Evolutionary conservation across 2,329 filamentous ascomycete species (phyloP).

Genomic region (Sporothrix dimorphospora): DNA sequence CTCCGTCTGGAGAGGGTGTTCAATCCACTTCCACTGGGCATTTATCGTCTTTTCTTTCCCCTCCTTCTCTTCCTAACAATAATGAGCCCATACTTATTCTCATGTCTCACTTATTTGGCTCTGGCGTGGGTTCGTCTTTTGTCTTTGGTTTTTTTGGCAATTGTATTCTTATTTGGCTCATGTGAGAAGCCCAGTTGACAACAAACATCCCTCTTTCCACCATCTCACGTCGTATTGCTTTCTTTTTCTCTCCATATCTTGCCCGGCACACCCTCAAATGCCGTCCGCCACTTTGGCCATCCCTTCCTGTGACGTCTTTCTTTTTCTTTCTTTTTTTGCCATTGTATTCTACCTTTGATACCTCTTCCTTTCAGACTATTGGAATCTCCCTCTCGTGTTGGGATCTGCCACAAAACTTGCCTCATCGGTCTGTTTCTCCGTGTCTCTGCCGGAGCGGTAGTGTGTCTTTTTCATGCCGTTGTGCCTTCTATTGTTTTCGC

Average conservation of each 20-base stretch:
- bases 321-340: background rate
- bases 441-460: slow-evolving; percentile 21
- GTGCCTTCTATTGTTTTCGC: background rate
- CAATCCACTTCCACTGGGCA: background rate
- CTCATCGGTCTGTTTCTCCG: slow-evolving; percentile 16
- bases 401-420: slow-evolving; percentile 3
- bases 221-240: background rate
- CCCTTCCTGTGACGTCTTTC: background rate
- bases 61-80: background rate
- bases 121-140: background rate
- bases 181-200: background rate
- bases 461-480: background rate
- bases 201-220: background rate
- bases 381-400: background rate
- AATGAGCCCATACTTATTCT: background rate
- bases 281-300: background rate
- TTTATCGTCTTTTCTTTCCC: background rate
- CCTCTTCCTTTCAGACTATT: background rate
- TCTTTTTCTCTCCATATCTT: slow-evolving; percentile 1
- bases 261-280: background rate
- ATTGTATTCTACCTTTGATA: background rate
- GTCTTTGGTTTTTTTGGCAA: background rate
- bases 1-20: background rate
- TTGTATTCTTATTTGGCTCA: background rate
- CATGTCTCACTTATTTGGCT: slow-evolving; percentile 16